Base-by-base conservation (phyloP, 2,329 filamentous ascomycete genomes). In the Grosmannia serpens region DNA sequence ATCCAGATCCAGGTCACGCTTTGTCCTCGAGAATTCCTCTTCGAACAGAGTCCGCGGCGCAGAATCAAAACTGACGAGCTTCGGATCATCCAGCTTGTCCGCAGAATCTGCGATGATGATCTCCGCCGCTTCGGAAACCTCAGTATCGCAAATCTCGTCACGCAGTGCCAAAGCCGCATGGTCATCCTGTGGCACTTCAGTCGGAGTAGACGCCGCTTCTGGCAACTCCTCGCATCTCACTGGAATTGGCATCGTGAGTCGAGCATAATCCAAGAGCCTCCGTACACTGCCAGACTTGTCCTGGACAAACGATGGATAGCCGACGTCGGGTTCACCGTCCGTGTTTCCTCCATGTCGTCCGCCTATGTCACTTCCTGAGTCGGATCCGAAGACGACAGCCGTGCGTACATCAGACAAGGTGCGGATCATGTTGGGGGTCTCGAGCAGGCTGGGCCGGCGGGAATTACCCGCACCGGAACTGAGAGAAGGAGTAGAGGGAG, bases 401-500 rank as follows among this genome's bases (percentile, higher is more conserved):
- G 31, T 50, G 20, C 50, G 47, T 11, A 35, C 22, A 13, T 29
- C 11, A 20, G 26, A 17, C 24, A 55, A 26, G 2, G 41, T 56
- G 10, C 54, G 54, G 15, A 60, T 29, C 41, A 58, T 61, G 7
- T 55, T 58, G 8, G 69, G 68, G 20, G 69, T 70, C 20, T 63
- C 62, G 22, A 68, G 54, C 24, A 68, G 22, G 60, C 68, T 70
- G 50, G 65, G 60, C n/a, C 65, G 61, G 38, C 67, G 68, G 4
- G 70, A 70, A 1, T 66, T 63, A 10, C 64, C 64, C 4, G 59
- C 62, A 26, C 68, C 67, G n/a, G 61, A 63, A 59, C 67, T 70
- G 26, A 70, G 60, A 1, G 62, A 68, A 20, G 70, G 70, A 17
- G 69, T 69, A 3, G 68, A 68, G 3, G 70, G 70, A 17, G 69